Conservation (phyloP, 2,329 filamentous ascomycete genomes). For the Hypomyces perniciosus region DNA sequence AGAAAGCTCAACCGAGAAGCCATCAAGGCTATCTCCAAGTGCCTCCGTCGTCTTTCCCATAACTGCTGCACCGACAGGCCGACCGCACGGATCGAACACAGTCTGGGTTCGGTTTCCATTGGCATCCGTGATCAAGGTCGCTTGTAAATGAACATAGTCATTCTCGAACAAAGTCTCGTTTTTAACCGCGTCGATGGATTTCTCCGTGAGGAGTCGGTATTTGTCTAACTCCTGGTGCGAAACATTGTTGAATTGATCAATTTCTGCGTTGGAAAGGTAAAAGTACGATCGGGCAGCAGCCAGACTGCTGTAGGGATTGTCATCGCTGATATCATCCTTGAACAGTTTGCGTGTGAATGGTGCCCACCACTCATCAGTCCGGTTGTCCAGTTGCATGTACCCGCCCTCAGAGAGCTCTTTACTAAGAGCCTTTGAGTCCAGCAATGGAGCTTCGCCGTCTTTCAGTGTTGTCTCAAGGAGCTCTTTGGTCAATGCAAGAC, state of each 20-base stretch:
- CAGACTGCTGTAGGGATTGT: no score
- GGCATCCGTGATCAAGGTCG: conserved; percentile 9
- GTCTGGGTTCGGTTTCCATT: conserved; percentile 11
- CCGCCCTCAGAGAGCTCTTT: neutral
- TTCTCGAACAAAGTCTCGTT: neutral
- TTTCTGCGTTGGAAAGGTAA: no score
- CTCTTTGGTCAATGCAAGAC: neutral
- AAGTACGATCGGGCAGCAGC: no score
- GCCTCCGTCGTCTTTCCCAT: conserved; percentile 11
- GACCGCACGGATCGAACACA: conserved; percentile 5
- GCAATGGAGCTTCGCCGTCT: neutral
- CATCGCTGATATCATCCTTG: neutral
- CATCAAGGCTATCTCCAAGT: conserved; percentile 8
- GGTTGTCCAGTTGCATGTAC: neutral
- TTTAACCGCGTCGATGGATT: neutral
- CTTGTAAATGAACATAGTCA: conserved; percentile 6
- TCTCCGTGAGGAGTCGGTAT: no score
- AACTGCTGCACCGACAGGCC: neutral
- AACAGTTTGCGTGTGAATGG: neutral
- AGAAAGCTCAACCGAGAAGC: neutral
- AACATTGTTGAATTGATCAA: no score
- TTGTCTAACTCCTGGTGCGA: no score
- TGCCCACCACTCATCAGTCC: neutral
- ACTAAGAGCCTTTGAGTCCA: neutral
- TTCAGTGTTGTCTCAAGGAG: neutral